phyloP scores from a whole-genome alignment of 768 basidiomycete species.

The Solioccasus polychromus region DNA sequence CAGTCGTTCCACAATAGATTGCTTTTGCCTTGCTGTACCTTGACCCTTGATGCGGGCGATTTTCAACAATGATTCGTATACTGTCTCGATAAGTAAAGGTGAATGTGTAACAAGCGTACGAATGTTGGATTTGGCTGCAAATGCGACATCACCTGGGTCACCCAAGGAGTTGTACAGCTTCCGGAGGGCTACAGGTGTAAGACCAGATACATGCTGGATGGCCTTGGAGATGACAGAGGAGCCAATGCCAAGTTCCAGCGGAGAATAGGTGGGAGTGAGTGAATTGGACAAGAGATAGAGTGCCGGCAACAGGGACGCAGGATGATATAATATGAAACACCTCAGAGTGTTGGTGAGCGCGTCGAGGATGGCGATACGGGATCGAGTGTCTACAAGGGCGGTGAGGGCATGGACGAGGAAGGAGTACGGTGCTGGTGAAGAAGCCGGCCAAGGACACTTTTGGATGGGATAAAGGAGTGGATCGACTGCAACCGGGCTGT shows the following conservation, averaged over 20 bases:
- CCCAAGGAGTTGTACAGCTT: slow-evolving; percentile 70
- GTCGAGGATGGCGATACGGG: slow-evolving; percentile 67
- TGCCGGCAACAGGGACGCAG: slow-evolving; percentile 67
- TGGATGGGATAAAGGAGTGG: slow-evolving; percentile 44
- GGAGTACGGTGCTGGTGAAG: slow-evolving; percentile 56
- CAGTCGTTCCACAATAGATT: slow-evolving; percentile 73
- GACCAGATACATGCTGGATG: slow-evolving; percentile 70
- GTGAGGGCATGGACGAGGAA: slow-evolving; percentile 67
- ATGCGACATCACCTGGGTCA: slow-evolving; percentile 88
- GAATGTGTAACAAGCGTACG: slow-evolving; percentile 72
- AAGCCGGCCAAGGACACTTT: slow-evolving; percentile 40
- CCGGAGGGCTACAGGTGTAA: slow-evolving; percentile 54
- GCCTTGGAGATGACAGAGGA: slow-evolving; percentile 64
- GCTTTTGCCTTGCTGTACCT: slow-evolving; percentile 75
- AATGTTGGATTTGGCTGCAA: slow-evolving; percentile 72
- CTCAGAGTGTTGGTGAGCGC: slow-evolving; percentile 74
- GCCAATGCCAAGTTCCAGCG: slow-evolving; percentile 69
- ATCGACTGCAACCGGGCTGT: slow-evolving; percentile 40
- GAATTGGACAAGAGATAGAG: slow-evolving; percentile 83
- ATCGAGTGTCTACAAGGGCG: slow-evolving; percentile 62
- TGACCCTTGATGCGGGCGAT: slow-evolving; percentile 69
- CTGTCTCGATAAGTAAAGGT: slow-evolving; percentile 58
- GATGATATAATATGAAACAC: slow-evolving; percentile 61
- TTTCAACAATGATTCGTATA: slow-evolving; percentile 66
- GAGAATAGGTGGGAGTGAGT: slow-evolving; percentile 69